These are phyloP conservation scores for Auricularia cornea DNA, from an alignment of 768 basidiomycete genomes.

Conservation along the genomic window DNA sequence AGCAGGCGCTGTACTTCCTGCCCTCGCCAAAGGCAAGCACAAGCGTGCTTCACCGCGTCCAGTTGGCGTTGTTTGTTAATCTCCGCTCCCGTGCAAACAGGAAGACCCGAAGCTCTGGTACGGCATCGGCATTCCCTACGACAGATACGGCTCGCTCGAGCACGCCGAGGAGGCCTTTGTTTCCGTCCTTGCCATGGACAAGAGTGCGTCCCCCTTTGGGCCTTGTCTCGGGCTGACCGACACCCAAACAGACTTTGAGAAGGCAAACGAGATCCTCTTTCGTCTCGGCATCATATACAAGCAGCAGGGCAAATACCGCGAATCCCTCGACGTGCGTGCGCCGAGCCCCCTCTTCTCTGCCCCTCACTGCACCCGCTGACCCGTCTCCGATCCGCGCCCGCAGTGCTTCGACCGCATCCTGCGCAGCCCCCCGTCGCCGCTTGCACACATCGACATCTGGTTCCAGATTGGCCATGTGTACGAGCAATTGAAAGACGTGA, in stretches of 20 bases:
- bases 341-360: background rate
- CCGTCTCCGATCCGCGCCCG: background rate
- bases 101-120: slow-evolving; percentile 99
- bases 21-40: slow-evolving; percentile 83
- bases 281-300: slow-evolving; percentile 99
- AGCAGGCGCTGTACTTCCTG: slow-evolving; percentile 92
- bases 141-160: slow-evolving; percentile 95
- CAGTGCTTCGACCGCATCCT: slow-evolving; percentile 94
- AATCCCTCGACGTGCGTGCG: slow-evolving; percentile 51
- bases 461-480: slow-evolving; percentile 99
- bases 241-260: slow-evolving; percentile 78
- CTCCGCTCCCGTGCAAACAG: slow-evolving; percentile 23
- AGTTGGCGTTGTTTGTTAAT: slow-evolving; percentile 4
- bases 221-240: background rate
- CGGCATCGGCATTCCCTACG: slow-evolving; percentile 97
- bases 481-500: slow-evolving; percentile 92
- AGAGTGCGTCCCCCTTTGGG: slow-evolving; percentile 52
- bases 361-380: background rate
- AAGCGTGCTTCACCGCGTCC: background rate
- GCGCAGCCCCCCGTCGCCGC: slow-evolving; percentile 88
- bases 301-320: slow-evolving; percentile 90
- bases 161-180: slow-evolving; percentile 99
- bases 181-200: slow-evolving; percentile 93
- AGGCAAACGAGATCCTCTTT: slow-evolving; percentile 97
- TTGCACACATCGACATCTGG: slow-evolving; percentile 97